These are phyloP conservation scores for Aureobasidium sp. DNA, from an alignment of 2,329 filamentous ascomycete species.

Conservation along the genomic window DNA sequence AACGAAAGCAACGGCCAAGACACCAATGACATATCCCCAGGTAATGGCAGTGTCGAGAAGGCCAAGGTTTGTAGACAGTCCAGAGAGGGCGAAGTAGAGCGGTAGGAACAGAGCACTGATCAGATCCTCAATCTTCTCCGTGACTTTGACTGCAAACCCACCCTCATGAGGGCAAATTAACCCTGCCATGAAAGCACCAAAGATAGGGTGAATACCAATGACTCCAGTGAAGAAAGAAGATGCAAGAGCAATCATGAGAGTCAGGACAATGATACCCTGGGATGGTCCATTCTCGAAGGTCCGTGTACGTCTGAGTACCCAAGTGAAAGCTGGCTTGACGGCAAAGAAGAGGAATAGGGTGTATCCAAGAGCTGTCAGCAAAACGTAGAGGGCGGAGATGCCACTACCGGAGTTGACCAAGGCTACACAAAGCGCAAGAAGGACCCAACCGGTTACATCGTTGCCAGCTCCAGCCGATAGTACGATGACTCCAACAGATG, in stretches of 20 bases:
- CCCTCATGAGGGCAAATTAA: slow-evolving; percentile 85
- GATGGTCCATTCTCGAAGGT: slow-evolving; percentile 82
- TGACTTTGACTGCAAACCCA: slow-evolving; percentile 83
- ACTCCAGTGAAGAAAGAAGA: slow-evolving; percentile 84
- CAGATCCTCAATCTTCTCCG: slow-evolving; percentile 90
- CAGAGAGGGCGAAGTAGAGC: slow-evolving; percentile 88
- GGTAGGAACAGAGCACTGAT: slow-evolving; percentile 78
- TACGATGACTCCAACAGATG: slow-evolving; percentile 79
- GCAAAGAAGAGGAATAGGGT: slow-evolving; percentile 65
- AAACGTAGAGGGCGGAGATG: slow-evolving; percentile 74
- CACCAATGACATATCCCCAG: slow-evolving; percentile 84
- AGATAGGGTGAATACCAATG: slow-evolving; percentile 91
- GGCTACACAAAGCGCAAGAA: slow-evolving; percentile 86
- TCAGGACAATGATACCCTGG: slow-evolving; percentile 75
- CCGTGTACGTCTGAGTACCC: slow-evolving; percentile 63
- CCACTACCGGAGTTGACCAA: slow-evolving; percentile 83
- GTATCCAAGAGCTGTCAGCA: slow-evolving; percentile 70
- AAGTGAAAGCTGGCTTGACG: slow-evolving; percentile 68
- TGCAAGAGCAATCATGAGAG: slow-evolving; percentile 67
- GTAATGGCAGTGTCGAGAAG: slow-evolving; percentile 72
- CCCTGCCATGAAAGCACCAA: slow-evolving; percentile 84
- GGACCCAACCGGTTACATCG: slow-evolving; percentile 84
- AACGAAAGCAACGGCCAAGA: slow-evolving; percentile 72
- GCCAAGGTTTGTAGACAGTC: slow-evolving; percentile 79
- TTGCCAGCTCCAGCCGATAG: slow-evolving; percentile 89